phyloP scores from a whole-genome alignment of 176 grass and related monocot genomes.

The Sorghum bicolor region DNA sequence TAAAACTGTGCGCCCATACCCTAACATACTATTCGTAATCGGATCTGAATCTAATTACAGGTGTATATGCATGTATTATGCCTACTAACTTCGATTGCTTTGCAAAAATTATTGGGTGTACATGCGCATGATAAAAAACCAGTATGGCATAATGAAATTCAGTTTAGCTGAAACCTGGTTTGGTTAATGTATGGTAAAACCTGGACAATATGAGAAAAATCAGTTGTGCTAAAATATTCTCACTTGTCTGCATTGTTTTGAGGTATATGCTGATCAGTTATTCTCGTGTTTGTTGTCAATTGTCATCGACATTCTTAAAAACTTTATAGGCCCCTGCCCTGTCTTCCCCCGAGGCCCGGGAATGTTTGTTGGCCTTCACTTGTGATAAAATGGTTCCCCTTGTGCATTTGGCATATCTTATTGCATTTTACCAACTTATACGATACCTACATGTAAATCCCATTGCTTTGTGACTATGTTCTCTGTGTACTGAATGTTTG shows the following conservation, averaged over 20 bases:
- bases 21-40: too few relatives aligned
- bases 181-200: neutral
- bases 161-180: neutral
- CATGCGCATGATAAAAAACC: neutral
- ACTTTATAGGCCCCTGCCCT: neutral
- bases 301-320: neutral
- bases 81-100: too few relatives aligned
- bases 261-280: neutral
- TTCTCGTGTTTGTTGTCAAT: neutral
- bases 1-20: too few relatives aligned
- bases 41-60: too few relatives aligned
- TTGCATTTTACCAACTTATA: neutral
- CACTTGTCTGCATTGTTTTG: neutral
- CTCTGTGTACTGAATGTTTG: neutral
- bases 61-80: too few relatives aligned
- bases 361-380: neutral
- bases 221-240: neutral
- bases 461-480: neutral
- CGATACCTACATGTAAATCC: neutral
- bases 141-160: neutral
- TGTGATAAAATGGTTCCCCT: neutral
- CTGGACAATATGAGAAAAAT: neutral
- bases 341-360: neutral
- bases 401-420: neutral
- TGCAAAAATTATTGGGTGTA: too few relatives aligned